Conservation (phyloP, 202 grass and related monocot genomes). For the Panicum virgatum region DNA sequence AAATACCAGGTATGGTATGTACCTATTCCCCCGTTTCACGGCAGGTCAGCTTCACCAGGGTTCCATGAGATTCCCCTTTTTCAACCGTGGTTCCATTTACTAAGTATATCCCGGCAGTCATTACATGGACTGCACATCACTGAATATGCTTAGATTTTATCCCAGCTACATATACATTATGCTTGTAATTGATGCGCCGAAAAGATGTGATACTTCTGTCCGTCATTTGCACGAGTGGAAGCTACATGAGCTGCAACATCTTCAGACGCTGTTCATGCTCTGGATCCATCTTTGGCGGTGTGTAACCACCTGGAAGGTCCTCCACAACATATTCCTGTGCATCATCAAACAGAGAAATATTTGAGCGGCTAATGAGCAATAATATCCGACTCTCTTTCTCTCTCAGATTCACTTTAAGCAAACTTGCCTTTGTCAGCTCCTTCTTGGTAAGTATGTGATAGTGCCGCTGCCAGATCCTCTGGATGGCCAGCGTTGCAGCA, state of each 20-base stretch:
- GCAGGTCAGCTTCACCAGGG: not conserved
- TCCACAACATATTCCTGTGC: conserved; percentile 64
- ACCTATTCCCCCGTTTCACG: not conserved
- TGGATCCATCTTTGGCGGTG: conserved; percentile 58
- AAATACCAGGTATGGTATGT: not conserved
- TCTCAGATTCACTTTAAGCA: not conserved
- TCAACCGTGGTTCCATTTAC: not conserved
- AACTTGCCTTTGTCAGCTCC: conserved; percentile 70
- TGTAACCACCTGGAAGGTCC: conserved; percentile 59
- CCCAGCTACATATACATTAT: conserved; percentile 22
- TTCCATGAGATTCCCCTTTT: not conserved
- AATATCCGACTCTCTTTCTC: not conserved
- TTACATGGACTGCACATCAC: conserved; percentile 2
- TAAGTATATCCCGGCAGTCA: not conserved
- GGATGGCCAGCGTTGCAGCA: conserved; percentile 65
- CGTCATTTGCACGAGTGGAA: conserved; percentile 9
- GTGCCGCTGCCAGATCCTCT: conserved; percentile 79
- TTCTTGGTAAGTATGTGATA: conserved; percentile 78
- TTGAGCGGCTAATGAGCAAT: not conserved
- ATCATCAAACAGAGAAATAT: not conserved
- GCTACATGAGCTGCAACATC: conserved; percentile 62
- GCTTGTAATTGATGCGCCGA: not conserved
- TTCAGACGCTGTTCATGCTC: conserved; percentile 68
- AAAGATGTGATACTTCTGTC: not conserved
- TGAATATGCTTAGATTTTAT: not conserved